Conservation (phyloP, 352 stramenopile genomes). For the Phytophthora megakarya region DNA sequence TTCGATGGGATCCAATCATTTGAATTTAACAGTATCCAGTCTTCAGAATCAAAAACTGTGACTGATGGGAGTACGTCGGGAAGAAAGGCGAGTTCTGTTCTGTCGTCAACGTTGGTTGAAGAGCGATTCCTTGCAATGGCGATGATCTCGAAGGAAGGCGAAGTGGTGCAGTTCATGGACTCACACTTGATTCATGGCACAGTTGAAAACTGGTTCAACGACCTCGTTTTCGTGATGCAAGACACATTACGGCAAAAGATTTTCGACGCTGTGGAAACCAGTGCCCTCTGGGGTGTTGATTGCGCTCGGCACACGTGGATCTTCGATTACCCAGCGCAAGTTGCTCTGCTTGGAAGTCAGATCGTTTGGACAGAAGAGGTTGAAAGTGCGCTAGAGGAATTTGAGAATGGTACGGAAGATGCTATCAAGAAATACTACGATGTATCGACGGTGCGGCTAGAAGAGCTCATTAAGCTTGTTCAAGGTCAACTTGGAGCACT, state of each 20-base stretch:
- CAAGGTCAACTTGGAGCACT: constrained; percentile 73
- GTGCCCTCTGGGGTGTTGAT: constrained; percentile 91
- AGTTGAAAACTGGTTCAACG: constrained; percentile 94
- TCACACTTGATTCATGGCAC: constrained; percentile 85
- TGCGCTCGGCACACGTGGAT: constrained; percentile 86
- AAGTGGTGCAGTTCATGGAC: constrained; percentile 87
- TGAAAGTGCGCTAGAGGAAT: constrained; percentile 91
- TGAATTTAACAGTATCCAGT: constrained; percentile 58
- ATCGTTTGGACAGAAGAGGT: constrained; percentile 95
- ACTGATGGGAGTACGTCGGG: constrained; percentile 17
- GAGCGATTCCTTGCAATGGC: constrained; percentile 80
- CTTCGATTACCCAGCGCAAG: constrained; percentile 89
- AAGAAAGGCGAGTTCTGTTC: constrained; percentile 16
- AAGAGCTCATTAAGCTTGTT: constrained; percentile 94
- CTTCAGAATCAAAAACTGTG: constrained; percentile 12
- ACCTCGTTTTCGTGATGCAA: constrained; percentile 94
- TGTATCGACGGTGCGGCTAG: constrained; percentile 89
- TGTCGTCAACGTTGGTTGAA: constrained; percentile 24
- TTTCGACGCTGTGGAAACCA: constrained; percentile 92
- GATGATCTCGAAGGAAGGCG: constrained; percentile 97
- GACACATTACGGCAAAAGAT: constrained; percentile 84
- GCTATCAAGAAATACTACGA: constrained; percentile 95
- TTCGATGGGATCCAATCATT: constrained; percentile 91
- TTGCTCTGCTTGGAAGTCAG: constrained; percentile 89
- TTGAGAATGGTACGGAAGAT: constrained; percentile 95